Percentiles rank a stretch among this genome's conserved stretches.
phyloP scores from a whole-genome alignment of 495 filamentous ascomycete genomes.

The Tuber borchii region DNA sequence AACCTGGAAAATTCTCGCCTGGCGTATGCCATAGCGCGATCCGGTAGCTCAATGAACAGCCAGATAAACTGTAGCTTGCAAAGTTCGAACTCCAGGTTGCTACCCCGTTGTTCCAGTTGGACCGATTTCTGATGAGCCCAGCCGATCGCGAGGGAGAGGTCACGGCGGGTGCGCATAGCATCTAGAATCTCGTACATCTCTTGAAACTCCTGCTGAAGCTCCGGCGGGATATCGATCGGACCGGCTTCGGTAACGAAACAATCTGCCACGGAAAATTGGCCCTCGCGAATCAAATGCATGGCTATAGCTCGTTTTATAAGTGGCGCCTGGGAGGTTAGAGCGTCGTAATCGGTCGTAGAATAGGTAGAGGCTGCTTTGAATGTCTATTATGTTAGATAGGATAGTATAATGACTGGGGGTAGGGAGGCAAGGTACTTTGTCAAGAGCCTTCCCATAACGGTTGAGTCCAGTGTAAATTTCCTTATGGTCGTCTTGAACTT shows the following conservation, averaged over 20 bases:
- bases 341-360: conserved; percentile 74
- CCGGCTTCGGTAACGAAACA: conserved; percentile 67
- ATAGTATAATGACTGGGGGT: conserved; percentile 16
- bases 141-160: conserved; percentile 73
- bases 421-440: conserved; percentile 54
- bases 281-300: conserved; percentile 93
- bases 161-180: conserved; percentile 59
- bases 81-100: conserved; percentile 91
- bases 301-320: conserved; percentile 88
- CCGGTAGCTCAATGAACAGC: conserved; percentile 57
- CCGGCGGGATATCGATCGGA: conserved; percentile 35
- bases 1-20: conserved; percentile 60
- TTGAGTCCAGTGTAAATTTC: conserved; percentile 69
- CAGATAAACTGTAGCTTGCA: conserved; percentile 78
- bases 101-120: conserved; percentile 71
- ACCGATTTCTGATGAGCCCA: conserved; percentile 70
- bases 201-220: conserved; percentile 71
- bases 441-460: conserved; percentile 72
- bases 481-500: conserved; percentile 69
- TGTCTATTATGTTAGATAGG: conserved; percentile 48
- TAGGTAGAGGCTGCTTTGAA: conserved; percentile 75
- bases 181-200: conserved; percentile 86
- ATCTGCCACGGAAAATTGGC: conserved; percentile 78
- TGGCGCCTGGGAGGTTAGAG: conserved; percentile 63
- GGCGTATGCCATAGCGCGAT: conserved; percentile 65